phyloP scores from a whole-genome alignment of 768 basidiomycete genomes.

The Omphalotus guepiniiformis region DNA sequence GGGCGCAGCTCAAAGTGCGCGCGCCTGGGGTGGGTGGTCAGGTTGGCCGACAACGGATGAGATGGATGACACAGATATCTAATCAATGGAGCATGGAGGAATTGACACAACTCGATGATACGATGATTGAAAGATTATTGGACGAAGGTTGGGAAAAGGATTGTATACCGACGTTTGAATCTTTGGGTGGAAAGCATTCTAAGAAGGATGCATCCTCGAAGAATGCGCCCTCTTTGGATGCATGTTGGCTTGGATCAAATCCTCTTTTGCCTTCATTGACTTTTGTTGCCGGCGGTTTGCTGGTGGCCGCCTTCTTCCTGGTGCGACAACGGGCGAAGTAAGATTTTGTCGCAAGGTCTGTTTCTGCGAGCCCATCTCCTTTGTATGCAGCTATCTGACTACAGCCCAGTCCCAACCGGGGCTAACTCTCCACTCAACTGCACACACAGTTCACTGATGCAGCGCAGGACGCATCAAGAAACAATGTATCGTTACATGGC shows the following conservation, averaged over 20 bases:
- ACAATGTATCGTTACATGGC: too few relatives aligned
- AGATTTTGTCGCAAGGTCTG: too few relatives aligned
- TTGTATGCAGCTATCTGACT: too few relatives aligned
- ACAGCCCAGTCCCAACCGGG: too few relatives aligned
- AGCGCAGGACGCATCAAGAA: too few relatives aligned
- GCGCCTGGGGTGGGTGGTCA: conserved; percentile 82
- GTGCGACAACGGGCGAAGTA: conserved; percentile 5
- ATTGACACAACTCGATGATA: conserved; percentile 65
- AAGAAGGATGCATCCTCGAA: neutral
- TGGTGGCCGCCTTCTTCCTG: conserved; percentile 13
- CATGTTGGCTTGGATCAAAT: neutral
- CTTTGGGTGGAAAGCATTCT: conserved; percentile 30
- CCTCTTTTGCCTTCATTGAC: conserved; percentile 28
- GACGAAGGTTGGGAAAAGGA: conserved; percentile 84
- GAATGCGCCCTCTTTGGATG: neutral
- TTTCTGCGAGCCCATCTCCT: too few relatives aligned
- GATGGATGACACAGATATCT: conserved; percentile 87
- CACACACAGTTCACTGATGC: too few relatives aligned
- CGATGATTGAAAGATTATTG: conserved; percentile 58
- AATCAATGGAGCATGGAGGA: conserved; percentile 84
- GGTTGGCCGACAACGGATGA: conserved; percentile 78
- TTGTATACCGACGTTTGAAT: conserved; percentile 38
- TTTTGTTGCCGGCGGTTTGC: conserved; percentile 41
- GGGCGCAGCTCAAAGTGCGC: conserved; percentile 67
- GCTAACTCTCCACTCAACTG: too few relatives aligned